These are phyloP conservation scores for Alternaria incomplexa DNA, from an alignment of 2,329 filamentous ascomycete genomes.

Conservation along the genomic window DNA sequence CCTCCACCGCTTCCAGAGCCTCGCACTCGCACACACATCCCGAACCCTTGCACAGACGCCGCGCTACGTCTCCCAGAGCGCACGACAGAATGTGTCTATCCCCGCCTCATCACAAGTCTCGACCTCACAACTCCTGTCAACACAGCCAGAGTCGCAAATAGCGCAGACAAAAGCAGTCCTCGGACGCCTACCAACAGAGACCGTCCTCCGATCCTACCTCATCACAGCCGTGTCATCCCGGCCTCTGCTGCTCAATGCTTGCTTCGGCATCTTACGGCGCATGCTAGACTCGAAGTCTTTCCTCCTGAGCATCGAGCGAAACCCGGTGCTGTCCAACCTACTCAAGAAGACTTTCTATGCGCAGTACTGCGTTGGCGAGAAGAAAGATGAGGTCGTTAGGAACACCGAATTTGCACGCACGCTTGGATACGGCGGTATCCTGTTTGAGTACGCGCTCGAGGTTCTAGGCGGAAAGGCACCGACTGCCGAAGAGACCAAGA, in stretches of 20 bases:
- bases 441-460: slow-evolving; percentile 83
- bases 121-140: slow-evolving; percentile 26
- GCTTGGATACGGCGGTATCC: slow-evolving; percentile 82
- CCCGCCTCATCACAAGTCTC: slow-evolving; percentile 26
- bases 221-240: slow-evolving; percentile 75
- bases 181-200: slow-evolving; percentile 69
- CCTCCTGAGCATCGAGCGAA: slow-evolving; percentile 75
- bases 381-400: slow-evolving; percentile 67
- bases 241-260: slow-evolving; percentile 70
- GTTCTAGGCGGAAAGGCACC: slow-evolving; percentile 70
- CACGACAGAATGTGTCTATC: slow-evolving; percentile 37
- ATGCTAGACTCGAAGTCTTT: slow-evolving; percentile 73
- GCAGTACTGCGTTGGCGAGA: slow-evolving; percentile 89
- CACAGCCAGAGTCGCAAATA: slow-evolving; percentile 15
- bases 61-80: slow-evolving; percentile 41
- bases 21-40: slow-evolving; percentile 26
- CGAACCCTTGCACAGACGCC: slow-evolving; percentile 25
- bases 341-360: slow-evolving; percentile 86
- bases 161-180: slow-evolving; percentile 52
- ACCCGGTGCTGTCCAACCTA: slow-evolving; percentile 71
- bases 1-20: slow-evolving; percentile 29
- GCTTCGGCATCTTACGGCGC: slow-evolving; percentile 69
- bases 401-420: slow-evolving; percentile 70
- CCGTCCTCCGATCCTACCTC: slow-evolving; percentile 71
- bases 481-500: slow-evolving; percentile 59